Evolutionary conservation across 495 filamentous ascomycete species (phyloP), one percentile per base, ranked within the genome.

Genomic region (Neurospora pannonica): DNA sequence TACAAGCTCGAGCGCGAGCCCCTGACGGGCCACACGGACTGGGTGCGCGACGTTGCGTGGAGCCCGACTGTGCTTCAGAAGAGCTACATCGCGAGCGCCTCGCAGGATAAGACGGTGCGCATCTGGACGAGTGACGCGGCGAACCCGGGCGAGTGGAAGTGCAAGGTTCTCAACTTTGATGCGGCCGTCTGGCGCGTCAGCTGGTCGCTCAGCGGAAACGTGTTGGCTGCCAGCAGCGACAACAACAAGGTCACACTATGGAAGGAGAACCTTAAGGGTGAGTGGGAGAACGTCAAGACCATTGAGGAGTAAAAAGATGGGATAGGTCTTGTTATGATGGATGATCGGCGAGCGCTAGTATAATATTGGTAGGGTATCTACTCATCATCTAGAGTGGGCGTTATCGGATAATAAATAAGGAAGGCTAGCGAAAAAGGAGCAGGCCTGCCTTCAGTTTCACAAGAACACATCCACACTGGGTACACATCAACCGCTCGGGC

Each of bases 1-100:
- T 89, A 88, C 81, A 87, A 87, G 80, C 81, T 82, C 73, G 87
- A 89, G 78, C 77, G 85, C 37, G 85, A 87, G 74, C 85, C 88
- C 77, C 87, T 91, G 71, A 79, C 84, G 6, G 96, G 96, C 76
- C 96, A 99, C 82, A 91, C 90, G 0, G 96, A 98, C 85, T 99
- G 96, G 96, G 96, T 99, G 70, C 92, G 96, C 70, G 97, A 99
- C 81, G 96, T 99, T 9, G 93, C 95, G 17, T 98, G 97, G 97
- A 92, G 92, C 67, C 96, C 96, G 8, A 97, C 93, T 72, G 92
- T 98, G 67, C 87, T 98, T 74, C 92, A 92, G 79, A 98, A 97
- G 87, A 91, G 89, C 67, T 99, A 99, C 85, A 97, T 99, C 76
- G 97, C 96, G 31, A 92, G 90, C 19, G 96, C 95, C 17, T 91